Conservation (phyloP, 106 monocot species). For the Agapanthus africanus region DNA sequence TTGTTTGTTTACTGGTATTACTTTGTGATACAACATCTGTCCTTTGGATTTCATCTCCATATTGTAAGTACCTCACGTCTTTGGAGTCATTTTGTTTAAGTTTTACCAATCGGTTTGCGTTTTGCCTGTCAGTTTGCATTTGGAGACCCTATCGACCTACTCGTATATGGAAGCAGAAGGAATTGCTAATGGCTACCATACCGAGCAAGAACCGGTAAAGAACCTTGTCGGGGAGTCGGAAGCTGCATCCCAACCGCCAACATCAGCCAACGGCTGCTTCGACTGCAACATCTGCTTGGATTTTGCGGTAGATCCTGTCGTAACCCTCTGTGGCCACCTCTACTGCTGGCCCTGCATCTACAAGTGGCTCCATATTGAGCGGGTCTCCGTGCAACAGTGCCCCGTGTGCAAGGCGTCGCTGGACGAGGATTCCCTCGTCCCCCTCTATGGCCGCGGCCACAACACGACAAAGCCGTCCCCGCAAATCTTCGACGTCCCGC, state of each 20-base stretch:
- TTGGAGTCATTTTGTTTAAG: no score
- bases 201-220: neutral
- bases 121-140: no score
- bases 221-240: neutral
- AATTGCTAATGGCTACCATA: no score
- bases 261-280: constrained; percentile 42
- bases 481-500: constrained; percentile 23
- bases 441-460: constrained; percentile 70
- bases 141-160: no score
- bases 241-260: neutral
- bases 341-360: constrained; percentile 99
- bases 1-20: no score
- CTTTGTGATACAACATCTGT: no score
- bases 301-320: constrained; percentile 66
- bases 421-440: constrained; percentile 54
- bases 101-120: no score
- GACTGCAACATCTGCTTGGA: constrained; percentile 98
- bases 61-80: no score
- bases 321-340: constrained; percentile 97
- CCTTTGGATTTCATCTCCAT: no score
- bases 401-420: constrained; percentile 81
- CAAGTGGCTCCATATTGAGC: constrained; percentile 57
- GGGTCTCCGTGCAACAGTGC: constrained; percentile 31
- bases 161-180: no score
- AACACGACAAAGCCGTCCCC: neutral